Evolutionary conservation across 352 stramenopile genomes (phyloP).

Genomic region (Phytophthora fragariae): DNA sequence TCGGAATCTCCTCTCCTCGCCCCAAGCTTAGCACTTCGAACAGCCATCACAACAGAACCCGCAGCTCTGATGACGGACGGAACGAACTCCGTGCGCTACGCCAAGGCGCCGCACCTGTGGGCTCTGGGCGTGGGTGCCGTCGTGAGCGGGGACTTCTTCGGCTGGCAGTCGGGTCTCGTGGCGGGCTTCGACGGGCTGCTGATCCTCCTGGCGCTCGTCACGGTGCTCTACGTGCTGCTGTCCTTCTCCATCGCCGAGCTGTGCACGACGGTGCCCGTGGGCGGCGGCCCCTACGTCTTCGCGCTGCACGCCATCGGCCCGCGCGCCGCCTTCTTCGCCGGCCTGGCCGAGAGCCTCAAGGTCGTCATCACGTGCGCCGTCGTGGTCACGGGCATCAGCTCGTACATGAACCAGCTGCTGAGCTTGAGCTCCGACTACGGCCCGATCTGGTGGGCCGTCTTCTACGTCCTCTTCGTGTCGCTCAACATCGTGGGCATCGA

Average conservation of each 20-base stretch:
- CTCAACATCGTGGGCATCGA: constrained; percentile 71
- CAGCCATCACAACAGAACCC: neutral
- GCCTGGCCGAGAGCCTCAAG: constrained; percentile 73
- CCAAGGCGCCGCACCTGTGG: constrained; percentile 69
- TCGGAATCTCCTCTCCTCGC: neutral
- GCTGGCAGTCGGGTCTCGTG: constrained; percentile 63
- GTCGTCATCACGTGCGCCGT: constrained; percentile 71
- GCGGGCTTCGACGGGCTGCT: constrained; percentile 67
- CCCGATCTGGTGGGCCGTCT: constrained; percentile 66
- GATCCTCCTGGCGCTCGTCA: constrained; percentile 36
- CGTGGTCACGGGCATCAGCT: constrained; percentile 69
- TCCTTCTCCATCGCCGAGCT: constrained; percentile 79
- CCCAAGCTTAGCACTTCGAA: neutral
- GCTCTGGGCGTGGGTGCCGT: constrained; percentile 64
- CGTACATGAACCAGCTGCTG: constrained; percentile 72
- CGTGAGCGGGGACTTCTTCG: constrained; percentile 69
- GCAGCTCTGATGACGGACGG: constrained; percentile 11
- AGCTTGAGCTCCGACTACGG: constrained; percentile 45
- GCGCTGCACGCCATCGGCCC: constrained; percentile 66
- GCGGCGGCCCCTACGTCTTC: constrained; percentile 72
- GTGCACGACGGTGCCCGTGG: constrained; percentile 60
- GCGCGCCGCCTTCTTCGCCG: constrained; percentile 66
- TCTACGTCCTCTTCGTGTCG: constrained; percentile 67
- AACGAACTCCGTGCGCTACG: constrained; percentile 42
- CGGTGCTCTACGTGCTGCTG: constrained; percentile 68